Evolutionary conservation across 176 grass and related monocot genomes (phyloP).

Genomic region (Lolium rigidum): DNA sequence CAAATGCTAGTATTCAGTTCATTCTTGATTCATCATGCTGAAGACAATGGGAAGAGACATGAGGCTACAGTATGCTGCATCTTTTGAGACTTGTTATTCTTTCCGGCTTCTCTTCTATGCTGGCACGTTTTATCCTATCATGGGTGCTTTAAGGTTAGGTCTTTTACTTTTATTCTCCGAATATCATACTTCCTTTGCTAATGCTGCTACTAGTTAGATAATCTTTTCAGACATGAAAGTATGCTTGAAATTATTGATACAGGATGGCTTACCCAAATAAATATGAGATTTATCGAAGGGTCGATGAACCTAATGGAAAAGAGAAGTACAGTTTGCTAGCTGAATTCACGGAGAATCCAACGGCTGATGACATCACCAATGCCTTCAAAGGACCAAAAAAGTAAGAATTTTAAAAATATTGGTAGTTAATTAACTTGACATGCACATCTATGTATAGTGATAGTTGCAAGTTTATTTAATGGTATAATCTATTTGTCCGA

Average conservation of each 20-base stretch:
- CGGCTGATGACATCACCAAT: slow-evolving; percentile 72
- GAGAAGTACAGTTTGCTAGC: slow-evolving; percentile 80
- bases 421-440: slow-evolving; percentile 24
- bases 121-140: slow-evolving; percentile 93
- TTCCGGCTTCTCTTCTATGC: slow-evolving; percentile 91
- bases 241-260: slow-evolving; percentile 36
- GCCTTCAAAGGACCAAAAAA: slow-evolving; percentile 69
- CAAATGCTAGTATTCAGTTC: slow-evolving; percentile 21
- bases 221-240: slow-evolving; percentile 34
- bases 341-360: slow-evolving; percentile 74
- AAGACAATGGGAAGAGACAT: slow-evolving; percentile 96
- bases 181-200: slow-evolving; percentile 24
- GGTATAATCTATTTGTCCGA: slow-evolving; percentile 3
- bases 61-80: slow-evolving; percentile 95
- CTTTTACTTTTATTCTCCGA: slow-evolving; percentile 15
- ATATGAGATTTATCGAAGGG: slow-evolving; percentile 86
- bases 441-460: background rate
- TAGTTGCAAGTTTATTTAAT: background rate
- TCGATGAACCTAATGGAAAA: slow-evolving; percentile 66
- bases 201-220: background rate
- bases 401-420: slow-evolving; percentile 47
- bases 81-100: slow-evolving; percentile 85
- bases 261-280: slow-evolving; percentile 92
- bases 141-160: slow-evolving; percentile 86
- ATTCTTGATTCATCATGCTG: slow-evolving; percentile 39